Base-by-base conservation (phyloP, 768 basidiomycete genomes). In the Multifurca ochricompacta region DNA sequence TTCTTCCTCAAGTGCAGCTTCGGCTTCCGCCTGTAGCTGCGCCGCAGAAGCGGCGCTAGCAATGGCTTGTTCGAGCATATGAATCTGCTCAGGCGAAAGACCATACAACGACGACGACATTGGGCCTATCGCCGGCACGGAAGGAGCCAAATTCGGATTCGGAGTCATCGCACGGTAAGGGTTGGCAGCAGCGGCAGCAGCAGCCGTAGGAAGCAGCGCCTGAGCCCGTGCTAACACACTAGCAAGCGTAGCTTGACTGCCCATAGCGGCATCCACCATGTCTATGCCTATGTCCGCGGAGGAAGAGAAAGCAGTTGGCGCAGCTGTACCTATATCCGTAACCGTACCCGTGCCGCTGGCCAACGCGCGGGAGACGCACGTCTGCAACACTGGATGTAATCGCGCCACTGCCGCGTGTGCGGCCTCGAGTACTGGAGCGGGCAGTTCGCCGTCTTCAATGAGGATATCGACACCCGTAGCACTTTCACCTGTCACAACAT, bases 21-120 rank as follows among this genome's bases (percentile, higher is more conserved):
- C 85, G 0, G 85, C 87, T 59, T 88, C 86, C 0, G 86, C 86
- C 62, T 86, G 85, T 18, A 84, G 82, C 60, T 86, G 85, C 1
- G 86, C 86, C 30, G 83, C 83, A 32, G 78, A 78, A 9, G 87
- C 82, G 1, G 86, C 86, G 61, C 75, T 84, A 25, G 83, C 81
- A 45, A 89, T 87, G 0, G 86, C 86, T 57, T 81, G 76, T 64
- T 87, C 84, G 14, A 89, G 70, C 58, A 84, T 66, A 54, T 74
- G 77, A 4, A 83, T 75, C 66, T 88, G 87, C 59, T 87, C 85
- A 45, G 82, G 82, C 1, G 85, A 86, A 37, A 88, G 71, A 30
- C 85, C 85, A 49, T 84, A 83, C 64, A 82, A 73, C 3, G 84
- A 83, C 46, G 87, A 47, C 21, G 54, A 31, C 9, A 52, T 59